Conservation (phyloP, 2,329 filamentous ascomycete genomes). For the Diaporthe ilicicola region DNA sequence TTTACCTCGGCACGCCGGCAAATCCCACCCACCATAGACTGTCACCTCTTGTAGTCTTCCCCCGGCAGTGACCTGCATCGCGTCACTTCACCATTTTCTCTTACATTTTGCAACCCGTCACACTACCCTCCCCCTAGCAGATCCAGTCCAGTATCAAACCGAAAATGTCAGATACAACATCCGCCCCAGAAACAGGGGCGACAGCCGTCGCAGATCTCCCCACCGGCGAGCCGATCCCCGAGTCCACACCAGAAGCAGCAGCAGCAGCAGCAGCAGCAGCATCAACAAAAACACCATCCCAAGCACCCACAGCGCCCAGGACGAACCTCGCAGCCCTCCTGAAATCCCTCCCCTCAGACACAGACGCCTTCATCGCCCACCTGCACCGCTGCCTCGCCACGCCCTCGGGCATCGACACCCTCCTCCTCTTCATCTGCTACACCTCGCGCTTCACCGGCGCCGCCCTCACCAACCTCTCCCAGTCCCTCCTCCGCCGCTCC, state of each 20-base stretch:
- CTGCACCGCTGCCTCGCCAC: slow-evolving; percentile 72
- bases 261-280: slow-evolving; percentile 38
- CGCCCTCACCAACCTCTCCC: slow-evolving; percentile 60
- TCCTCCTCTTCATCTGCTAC: slow-evolving; percentile 76
- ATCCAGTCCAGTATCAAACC: background rate
- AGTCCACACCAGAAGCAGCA: slow-evolving; percentile 37
- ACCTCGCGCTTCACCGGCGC: slow-evolving; percentile 63
- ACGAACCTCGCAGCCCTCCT: slow-evolving; percentile 39
- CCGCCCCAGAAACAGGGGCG: slow-evolving; percentile 23
- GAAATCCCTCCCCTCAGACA: slow-evolving; percentile 47
- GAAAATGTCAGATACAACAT: slow-evolving; percentile 30
- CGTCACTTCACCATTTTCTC: background rate
- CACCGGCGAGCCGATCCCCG: slow-evolving; percentile 47
- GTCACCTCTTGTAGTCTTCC: background rate
- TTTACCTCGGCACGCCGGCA: slow-evolving; percentile 20
- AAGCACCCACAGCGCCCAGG: slow-evolving; percentile 30
- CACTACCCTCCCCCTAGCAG: background rate
- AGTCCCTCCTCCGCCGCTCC: slow-evolving; percentile 64
- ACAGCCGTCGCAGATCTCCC: slow-evolving; percentile 45
- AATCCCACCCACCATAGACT: slow-evolving; percentile 6
- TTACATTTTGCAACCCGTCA: background rate
- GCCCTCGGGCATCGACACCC: slow-evolving; percentile 73
- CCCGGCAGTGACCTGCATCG: background rate
- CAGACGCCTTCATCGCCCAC: slow-evolving; percentile 64
- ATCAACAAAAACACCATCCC: slow-evolving; percentile 11